Base-by-base conservation (phyloP, 495 filamentous ascomycete genomes). In the Aspergillus biplanus region DNA sequence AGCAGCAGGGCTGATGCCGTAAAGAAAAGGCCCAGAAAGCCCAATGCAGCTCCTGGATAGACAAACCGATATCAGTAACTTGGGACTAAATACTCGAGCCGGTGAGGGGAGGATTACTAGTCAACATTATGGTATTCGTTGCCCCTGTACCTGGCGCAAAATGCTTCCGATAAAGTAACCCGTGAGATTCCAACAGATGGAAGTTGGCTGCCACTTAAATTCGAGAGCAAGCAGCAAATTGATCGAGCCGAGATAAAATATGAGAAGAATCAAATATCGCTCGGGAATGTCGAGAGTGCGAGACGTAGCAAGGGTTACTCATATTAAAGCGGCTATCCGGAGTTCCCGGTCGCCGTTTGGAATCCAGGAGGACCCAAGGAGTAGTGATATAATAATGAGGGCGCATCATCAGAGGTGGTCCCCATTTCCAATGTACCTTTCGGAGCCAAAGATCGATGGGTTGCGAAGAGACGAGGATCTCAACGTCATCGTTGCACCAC, bases 1-100 rank as follows among this genome's bases (percentile, higher is more conserved):
- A 97, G 75, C 47, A 96, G 78, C 58, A 91, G 75, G 33, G 91
- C 86, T 62, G 84, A 86, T 59, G 86, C 87, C 74, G 90, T 88
- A 67, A 97, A 85, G 74, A 96, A 75, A 61, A 94, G 84, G 75
- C 90, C 89, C 44, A 86, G 60, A 58, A 89, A 71, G 64, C 83
- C 83, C 67, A 89, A 68, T 48, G 79, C 54, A 33, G 73, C 75
- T 75, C 82, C 82, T 84, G 50, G 59, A 35, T 34, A 34, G 13
- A n/a, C 16, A 12, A 13, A 59, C 11, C 15, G 18, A 34, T 58
- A 54, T 65, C 33, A 66, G 57, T 33, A 47, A 44, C 6, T 16
- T 7, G 9, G 32, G n/a, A n/a, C 8, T 44, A 44, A 44, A 9
- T 11, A 44, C 39, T 27, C 21, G 21, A 1, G 21, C 1, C 21